Base-by-base conservation (phyloP, 768 basidiomycete species). In the Hemileccinum rubropunctum region DNA sequence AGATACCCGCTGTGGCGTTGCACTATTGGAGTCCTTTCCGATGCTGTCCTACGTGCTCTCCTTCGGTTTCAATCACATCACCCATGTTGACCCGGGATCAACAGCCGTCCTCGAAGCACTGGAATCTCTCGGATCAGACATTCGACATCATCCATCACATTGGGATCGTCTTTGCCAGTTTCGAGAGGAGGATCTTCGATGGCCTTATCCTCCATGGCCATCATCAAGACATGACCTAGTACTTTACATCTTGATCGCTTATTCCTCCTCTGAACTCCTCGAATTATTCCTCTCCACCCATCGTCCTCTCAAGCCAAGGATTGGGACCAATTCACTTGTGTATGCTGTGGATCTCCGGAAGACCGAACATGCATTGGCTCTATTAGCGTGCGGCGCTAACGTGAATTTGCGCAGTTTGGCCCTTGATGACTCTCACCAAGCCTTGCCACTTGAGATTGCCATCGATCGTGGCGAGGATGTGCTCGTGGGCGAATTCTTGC, bases 241-340 rank as follows among this genome's bases (percentile, higher is more conserved):
- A 4, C 17, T 37, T 9, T 46, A 46, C 45, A 37, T 37, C 23
- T 17, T 46, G 26, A 46, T 46, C n/a, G 45, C 45, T 32, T 46
- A 46, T n/a, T 23, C 23, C 26, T 46, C 35, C 5, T 3, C 10
- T 17, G 36, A 4, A n/a, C 35, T 46, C 10, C 23, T 46, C 6
- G n/a, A 10, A 4, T 27, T n/a, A 18, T 46, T 37, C 26, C 35
- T 46, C 23, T 37, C 35, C 15, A 1, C 2, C 8, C n/a, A 7
- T 11, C 6, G 27, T 17, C 41, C 27, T 18, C 15, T 15, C 8
- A 42, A 18, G 28, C 41, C 27, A n/a, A 42, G 41, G 17, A 14
- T 28, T 6, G 44, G 53, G 20, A 56, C 56, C 6, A 49, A 33
- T 6, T 47, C 54, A 3, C 47, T 53, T 3, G 18, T 56, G 26